These are phyloP conservation scores for Aureobasidium musti DNA, from an alignment of 2,329 filamentous ascomycete species.

Conservation along the genomic window DNA sequence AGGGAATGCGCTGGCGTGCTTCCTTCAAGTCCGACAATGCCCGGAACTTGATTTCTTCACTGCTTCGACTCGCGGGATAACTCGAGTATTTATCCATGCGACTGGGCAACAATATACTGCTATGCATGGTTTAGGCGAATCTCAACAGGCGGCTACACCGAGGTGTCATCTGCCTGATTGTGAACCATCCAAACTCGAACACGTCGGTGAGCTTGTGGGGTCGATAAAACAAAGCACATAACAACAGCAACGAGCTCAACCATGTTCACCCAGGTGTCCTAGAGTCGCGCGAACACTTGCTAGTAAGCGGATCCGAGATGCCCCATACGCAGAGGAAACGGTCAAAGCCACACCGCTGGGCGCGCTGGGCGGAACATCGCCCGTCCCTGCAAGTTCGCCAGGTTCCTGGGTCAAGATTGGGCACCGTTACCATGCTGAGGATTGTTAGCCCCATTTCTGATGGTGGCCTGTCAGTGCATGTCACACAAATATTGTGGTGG, in stretches of 20 bases:
- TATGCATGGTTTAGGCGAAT: conserved; percentile 18
- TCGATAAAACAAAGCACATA: conserved; percentile 16
- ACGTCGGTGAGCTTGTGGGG: conserved; percentile 19
- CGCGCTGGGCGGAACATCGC: conserved; percentile 18
- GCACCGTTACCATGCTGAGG: conserved; percentile 21
- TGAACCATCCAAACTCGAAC: conserved; percentile 3
- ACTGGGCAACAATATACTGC: conserved; percentile 5
- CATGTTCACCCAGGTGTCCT: conserved; percentile 22
- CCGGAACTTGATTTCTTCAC: not conserved
- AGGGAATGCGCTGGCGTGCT: conserved; percentile 14
- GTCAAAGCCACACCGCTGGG: conserved; percentile 29
- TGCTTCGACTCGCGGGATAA: conserved; percentile 4
- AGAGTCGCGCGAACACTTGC: conserved; percentile 23
- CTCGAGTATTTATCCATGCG: conserved; percentile 7
- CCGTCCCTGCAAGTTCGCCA: conserved; percentile 19
- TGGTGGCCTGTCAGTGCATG: conserved; percentile 27
- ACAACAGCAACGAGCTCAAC: conserved; percentile 22
- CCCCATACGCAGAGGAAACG: conserved; percentile 21
- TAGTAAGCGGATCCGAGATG: conserved; percentile 26
- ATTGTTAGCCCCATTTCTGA: not conserved
- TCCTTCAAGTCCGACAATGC: conserved; percentile 17
- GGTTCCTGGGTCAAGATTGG: conserved; percentile 28
- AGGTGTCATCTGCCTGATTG: conserved; percentile 23
- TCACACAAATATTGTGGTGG: conserved; percentile 8
- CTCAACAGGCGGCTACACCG: conserved; percentile 1